These are phyloP conservation scores for Mytilinidion resinicola DNA, from an alignment of 495 filamentous ascomycete species.

Conservation along the genomic window DNA sequence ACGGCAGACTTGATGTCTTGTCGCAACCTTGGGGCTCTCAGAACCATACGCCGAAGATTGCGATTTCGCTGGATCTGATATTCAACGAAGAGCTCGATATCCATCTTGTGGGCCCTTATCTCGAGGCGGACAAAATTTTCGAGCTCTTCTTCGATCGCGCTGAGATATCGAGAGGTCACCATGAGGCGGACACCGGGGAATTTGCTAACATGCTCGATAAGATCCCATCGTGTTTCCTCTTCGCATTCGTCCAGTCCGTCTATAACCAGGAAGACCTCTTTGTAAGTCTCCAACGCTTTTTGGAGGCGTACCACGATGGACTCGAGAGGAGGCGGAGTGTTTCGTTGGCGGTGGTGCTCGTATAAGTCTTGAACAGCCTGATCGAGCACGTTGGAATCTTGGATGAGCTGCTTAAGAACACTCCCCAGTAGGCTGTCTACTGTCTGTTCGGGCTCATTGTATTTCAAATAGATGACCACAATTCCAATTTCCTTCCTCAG, in stretches of 20 bases:
- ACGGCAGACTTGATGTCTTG: constrained; percentile 11
- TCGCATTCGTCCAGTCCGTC: constrained; percentile 13
- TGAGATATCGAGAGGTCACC: constrained; percentile 5
- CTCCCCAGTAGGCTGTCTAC: constrained; percentile 6
- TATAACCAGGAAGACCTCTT: background rate
- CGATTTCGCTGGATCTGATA: constrained; percentile 1
- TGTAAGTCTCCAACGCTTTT: background rate
- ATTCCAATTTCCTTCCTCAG: background rate
- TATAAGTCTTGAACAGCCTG: background rate
- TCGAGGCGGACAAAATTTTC: constrained; percentile 2
- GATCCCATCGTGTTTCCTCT: constrained; percentile 2
- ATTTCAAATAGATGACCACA: constrained; percentile 11
- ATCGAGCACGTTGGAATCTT: background rate
- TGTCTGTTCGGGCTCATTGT: constrained; percentile 14
- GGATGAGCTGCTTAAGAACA: constrained; percentile 9
- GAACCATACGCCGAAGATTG: constrained; percentile 6
- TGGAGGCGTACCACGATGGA: background rate
- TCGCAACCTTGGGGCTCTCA: background rate
- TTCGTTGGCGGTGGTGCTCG: background rate
- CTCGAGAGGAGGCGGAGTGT: background rate
- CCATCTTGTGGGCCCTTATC: constrained; percentile 5
- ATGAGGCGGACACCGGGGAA: background rate
- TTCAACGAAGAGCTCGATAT: constrained; percentile 12
- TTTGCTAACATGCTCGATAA: background rate
- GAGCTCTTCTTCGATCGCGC: constrained; percentile 5